phyloP scores from a whole-genome alignment of 225 moss, liverwort and hornwort genomes.

The Neckera pumila region DNA sequence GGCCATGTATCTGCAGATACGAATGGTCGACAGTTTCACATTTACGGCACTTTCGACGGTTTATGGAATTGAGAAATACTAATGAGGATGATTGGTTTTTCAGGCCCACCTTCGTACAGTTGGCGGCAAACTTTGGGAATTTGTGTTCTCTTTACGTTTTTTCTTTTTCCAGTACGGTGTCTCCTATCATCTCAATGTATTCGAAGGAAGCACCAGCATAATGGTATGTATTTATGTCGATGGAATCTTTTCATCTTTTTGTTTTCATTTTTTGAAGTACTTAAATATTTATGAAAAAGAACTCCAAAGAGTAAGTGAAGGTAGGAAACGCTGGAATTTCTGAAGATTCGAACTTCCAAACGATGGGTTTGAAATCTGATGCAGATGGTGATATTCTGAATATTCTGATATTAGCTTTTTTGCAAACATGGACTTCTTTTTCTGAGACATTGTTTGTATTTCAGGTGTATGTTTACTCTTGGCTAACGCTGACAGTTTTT shows the following conservation, averaged over 20 bases:
- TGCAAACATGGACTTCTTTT: background rate
- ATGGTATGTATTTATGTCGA: conserved; percentile 30
- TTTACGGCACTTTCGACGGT: background rate
- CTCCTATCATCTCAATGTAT: conserved; percentile 63
- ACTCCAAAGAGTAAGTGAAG: background rate
- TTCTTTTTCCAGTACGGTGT: conserved; percentile 98
- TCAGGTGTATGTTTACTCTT: conserved; percentile 97
- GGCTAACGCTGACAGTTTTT: conserved; percentile 48
- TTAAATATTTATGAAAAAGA: background rate
- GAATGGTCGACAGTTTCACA: background rate
- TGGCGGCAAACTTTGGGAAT: conserved; percentile 80
- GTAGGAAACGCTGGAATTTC: background rate
- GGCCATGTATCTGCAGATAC: background rate
- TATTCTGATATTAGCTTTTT: background rate
- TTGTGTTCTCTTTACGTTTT: conserved; percentile 70
- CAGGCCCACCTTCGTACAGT: conserved; percentile 72
- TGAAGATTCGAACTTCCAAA: background rate
- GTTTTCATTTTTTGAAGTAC: background rate
- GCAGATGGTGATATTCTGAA: background rate
- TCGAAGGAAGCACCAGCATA: conserved; percentile 49
- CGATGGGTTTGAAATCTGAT: background rate
- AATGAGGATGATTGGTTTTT: background rate
- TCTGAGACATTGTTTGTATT: background rate
- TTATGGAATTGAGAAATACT: background rate
- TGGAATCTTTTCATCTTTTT: background rate